Evolutionary conservation across 2,329 filamentous ascomycete species (phyloP).

Genomic region (Orbilia ellipsospora): DNA sequence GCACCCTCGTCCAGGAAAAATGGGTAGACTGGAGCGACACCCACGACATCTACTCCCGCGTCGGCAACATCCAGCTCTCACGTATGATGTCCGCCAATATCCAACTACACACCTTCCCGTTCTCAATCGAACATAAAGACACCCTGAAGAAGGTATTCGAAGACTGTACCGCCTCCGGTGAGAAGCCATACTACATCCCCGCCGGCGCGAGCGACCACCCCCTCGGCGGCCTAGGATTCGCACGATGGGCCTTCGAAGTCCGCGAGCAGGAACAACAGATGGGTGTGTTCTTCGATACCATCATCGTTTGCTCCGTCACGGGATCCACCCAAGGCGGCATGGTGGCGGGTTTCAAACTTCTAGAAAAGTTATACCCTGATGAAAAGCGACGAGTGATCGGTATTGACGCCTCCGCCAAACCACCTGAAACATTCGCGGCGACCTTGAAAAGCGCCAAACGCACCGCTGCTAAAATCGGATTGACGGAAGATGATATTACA

Average conservation of each 20-base stretch:
- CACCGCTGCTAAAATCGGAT: slow-evolving; percentile 73
- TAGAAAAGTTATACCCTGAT: slow-evolving; percentile 65
- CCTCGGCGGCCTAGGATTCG: slow-evolving; percentile 76
- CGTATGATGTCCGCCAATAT: slow-evolving; percentile 75
- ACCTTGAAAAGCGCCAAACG: slow-evolving; percentile 74
- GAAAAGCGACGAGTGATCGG: slow-evolving; percentile 70
- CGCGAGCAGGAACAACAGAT: slow-evolving; percentile 71
- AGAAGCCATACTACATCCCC: slow-evolving; percentile 77
- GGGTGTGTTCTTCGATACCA: slow-evolving; percentile 74
- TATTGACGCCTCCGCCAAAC: slow-evolving; percentile 73
- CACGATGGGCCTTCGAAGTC: slow-evolving; percentile 77
- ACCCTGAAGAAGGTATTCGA: slow-evolving; percentile 69
- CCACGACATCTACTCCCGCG: slow-evolving; percentile 68
- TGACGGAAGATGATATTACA: slow-evolving; percentile 70
- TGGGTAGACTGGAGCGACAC: slow-evolving; percentile 74
- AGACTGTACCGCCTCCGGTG: slow-evolving; percentile 68
- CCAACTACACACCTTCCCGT: slow-evolving; percentile 70
- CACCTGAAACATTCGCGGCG: slow-evolving; percentile 72
- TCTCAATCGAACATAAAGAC: slow-evolving; percentile 76
- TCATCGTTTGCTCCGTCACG: slow-evolving; percentile 77
- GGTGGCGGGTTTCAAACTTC: slow-evolving; percentile 76
- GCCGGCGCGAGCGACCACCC: slow-evolving; percentile 77
- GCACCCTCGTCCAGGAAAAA: slow-evolving; percentile 71
- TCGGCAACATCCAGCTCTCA: slow-evolving; percentile 78
- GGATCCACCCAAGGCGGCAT: slow-evolving; percentile 78